These are phyloP conservation scores for Bipolaris victoriae DNA, from an alignment of 2,329 filamentous ascomycete genomes.

Conservation along the genomic window DNA sequence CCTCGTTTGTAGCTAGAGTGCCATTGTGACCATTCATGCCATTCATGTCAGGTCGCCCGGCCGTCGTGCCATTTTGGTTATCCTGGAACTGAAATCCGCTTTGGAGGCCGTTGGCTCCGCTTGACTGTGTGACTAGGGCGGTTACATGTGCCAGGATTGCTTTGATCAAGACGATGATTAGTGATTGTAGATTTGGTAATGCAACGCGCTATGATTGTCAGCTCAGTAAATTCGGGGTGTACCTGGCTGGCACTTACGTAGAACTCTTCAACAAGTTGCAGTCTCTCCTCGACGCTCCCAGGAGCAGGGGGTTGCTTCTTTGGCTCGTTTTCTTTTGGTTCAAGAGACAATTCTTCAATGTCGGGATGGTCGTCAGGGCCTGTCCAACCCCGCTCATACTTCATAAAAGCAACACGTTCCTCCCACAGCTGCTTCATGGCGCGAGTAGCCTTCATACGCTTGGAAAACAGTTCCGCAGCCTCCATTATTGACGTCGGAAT, in stretches of 20 bases:
- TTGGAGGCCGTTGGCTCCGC: conserved; percentile 57
- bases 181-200: conserved; percentile 85
- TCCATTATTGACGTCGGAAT: conserved; percentile 94
- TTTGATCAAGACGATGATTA: conserved; percentile 91
- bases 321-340: conserved; percentile 38
- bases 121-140: conserved; percentile 71
- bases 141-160: conserved; percentile 87
- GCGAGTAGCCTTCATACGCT: conserved; percentile 86
- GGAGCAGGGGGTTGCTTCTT: conserved; percentile 51
- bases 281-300: conserved; percentile 65
- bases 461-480: conserved; percentile 89
- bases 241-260: conserved; percentile 68
- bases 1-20: conserved; percentile 61
- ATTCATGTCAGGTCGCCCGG: conserved; percentile 40
- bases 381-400: conserved; percentile 89
- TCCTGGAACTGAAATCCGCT: conserved; percentile 54
- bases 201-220: conserved; percentile 67
- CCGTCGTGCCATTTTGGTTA: conserved; percentile 48
- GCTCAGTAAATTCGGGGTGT: neutral
- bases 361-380: conserved; percentile 55
- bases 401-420: conserved; percentile 88
- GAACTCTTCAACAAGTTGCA: conserved; percentile 78
- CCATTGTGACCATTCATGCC: conserved; percentile 39
- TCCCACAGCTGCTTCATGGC: conserved; percentile 95
- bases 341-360: conserved; percentile 51